Evolutionary conservation across 352 stramenopile genomes (phyloP).

Genomic region (Plasmopara muralis): DNA sequence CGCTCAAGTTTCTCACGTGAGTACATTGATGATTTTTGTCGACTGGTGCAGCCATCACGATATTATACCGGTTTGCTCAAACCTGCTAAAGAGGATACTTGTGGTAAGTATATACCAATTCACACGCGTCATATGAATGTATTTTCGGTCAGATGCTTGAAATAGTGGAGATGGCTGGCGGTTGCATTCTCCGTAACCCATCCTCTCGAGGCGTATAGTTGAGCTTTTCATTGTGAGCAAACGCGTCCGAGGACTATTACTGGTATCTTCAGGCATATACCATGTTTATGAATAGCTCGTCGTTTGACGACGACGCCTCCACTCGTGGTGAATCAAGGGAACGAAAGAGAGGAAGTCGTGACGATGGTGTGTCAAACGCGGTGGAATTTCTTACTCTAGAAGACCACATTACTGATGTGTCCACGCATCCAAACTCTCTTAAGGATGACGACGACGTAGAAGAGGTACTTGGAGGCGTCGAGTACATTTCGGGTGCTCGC

Average conservation of each 20-base stretch:
- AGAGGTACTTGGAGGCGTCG: constrained; percentile 32
- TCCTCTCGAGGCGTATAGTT: constrained; percentile 9
- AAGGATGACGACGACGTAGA: constrained; percentile 72
- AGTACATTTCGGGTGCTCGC: constrained; percentile 57
- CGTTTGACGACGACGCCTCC: no score
- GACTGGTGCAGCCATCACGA: background rate
- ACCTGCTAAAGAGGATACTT: no score
- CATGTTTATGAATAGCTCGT: no score
- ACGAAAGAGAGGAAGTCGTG: constrained; percentile 20
- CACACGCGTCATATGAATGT: no score
- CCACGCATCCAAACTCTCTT: constrained; percentile 63
- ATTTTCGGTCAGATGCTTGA: constrained; percentile 6
- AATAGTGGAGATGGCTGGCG: constrained; percentile 9
- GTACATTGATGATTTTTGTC: constrained; percentile 26
- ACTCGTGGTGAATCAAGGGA: constrained; percentile 5
- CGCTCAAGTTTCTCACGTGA: constrained; percentile 54
- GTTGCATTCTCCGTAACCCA: constrained; percentile 6
- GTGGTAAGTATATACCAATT: no score
- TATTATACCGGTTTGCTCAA: constrained; percentile 5
- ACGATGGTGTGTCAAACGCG: constrained; percentile 44
- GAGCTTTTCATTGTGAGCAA: constrained; percentile 7
- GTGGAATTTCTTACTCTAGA: constrained; percentile 61
- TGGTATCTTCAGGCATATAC: no score
- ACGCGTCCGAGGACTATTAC: no score
- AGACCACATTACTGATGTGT: constrained; percentile 32